Evolutionary conservation across 169 alveolate genomes (phyloP).

Genomic region (Theileria annulata): DNA sequence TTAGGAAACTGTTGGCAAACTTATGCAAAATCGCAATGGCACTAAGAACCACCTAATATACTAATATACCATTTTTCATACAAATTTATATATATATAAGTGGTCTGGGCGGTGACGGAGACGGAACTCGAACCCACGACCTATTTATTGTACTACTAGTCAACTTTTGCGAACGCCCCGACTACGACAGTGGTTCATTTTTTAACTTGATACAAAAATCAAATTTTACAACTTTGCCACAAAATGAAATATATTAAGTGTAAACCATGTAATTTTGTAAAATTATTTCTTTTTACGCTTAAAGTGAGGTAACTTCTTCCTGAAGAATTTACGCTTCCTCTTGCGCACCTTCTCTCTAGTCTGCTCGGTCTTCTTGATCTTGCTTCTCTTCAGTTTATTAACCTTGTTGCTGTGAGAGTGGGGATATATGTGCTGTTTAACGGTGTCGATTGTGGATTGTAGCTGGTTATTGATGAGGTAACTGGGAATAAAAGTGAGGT

Average conservation of each 20-base stretch:
- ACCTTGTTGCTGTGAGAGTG: constrained; percentile 16
- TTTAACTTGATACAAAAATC: background rate
- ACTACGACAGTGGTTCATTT: too few relatives aligned
- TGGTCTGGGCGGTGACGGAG: background rate
- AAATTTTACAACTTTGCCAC: background rate
- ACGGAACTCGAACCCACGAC: background rate
- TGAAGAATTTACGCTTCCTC: constrained; percentile 1
- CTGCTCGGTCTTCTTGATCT: constrained; percentile 12
- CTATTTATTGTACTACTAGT: too few relatives aligned
- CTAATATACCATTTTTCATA: background rate
- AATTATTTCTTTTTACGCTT: constrained; percentile 39
- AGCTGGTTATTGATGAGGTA: constrained; percentile 47
- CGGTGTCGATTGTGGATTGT: constrained; percentile 23
- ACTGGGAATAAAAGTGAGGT: constrained; percentile 50
- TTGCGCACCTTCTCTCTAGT: background rate
- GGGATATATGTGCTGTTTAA: constrained; percentile 26
- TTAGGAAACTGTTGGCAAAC: constrained; percentile 55
- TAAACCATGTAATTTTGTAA: background rate
- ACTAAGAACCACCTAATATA: constrained; percentile 15
- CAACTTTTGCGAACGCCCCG: too few relatives aligned
- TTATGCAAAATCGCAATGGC: constrained; percentile 58
- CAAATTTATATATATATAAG: background rate
- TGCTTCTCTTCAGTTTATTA: background rate
- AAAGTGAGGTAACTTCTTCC: constrained; percentile 47
- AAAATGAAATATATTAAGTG: background rate